Base-by-base conservation (phyloP, 257 asterid species). In the Hygrophila difformis region DNA sequence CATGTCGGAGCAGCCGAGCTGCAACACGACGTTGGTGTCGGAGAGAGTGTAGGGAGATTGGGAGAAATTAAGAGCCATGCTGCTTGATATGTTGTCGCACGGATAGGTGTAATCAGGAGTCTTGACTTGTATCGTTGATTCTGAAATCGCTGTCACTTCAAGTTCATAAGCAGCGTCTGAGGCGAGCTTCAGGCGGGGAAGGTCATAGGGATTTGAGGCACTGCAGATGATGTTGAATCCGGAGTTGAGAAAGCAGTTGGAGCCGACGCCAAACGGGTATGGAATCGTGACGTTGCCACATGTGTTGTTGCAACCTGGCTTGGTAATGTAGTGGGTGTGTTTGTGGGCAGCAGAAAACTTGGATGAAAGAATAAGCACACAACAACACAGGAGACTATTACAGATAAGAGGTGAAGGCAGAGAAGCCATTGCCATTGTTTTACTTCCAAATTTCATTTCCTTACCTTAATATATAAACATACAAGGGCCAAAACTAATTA, bases 211-310 rank as follows among this genome's bases (percentile, higher is more conserved):
- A n/a, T n/a, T n/a, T n/a, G 64, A 17, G 17, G 39, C 18, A 38
- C 52, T 36, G 48, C 71, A 58, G 49, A 23, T 33, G 51, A 58
- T 4, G 50, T 39, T 41, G 41, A 64, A 64, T 40, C 61, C 51
- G n/a, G 66, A 26, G 39, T 33, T 38, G 18, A 64, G 8, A 9
- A 62, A 58, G 13, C 71, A 65, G 44, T n/a, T n/a, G n/a, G n/a
- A n/a, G 10, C 65, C 65, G n/a, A 51, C 20, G 39, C 71, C 71
- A 14, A 58, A 65, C 4, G 71, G 66, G 57, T 65, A 58, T 0
- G 71, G 66, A n/a, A 65, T 31, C 7, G 42, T 49, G 39, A 53
- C 8, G 19, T 20, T 12, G 12, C 71, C 71, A 18, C 71, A 65
- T 36, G 7, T 54, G 12, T 47, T 31, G 0, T 17, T 59, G 21